phyloP scores from a whole-genome alignment of 2,329 filamentous ascomycete genomes.

The Fusarium sp. region DNA sequence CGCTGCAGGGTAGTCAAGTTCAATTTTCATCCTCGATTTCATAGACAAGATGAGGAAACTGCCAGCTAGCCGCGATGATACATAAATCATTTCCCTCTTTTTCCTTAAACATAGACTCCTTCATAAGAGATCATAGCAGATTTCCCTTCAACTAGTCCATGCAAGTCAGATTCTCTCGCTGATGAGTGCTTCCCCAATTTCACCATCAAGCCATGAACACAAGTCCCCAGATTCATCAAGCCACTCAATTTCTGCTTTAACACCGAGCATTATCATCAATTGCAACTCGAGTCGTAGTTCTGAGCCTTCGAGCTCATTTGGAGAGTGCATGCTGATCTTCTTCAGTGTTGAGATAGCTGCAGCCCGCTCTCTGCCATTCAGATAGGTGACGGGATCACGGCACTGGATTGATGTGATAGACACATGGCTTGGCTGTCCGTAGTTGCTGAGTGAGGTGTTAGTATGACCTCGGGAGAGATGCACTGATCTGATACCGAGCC shows the following conservation, averaged over 20 bases:
- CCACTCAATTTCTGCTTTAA: slow-evolving; percentile 82
- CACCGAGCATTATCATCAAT: slow-evolving; percentile 75
- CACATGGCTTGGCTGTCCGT: slow-evolving; percentile 1
- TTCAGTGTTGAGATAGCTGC: slow-evolving; percentile 65
- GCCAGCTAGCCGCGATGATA: neutral
- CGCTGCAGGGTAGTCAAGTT: slow-evolving; percentile 37
- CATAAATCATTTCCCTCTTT: too few relatives aligned
- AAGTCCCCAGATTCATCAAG: slow-evolving; percentile 66
- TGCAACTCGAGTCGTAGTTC: slow-evolving; percentile 69
- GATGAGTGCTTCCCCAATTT: slow-evolving; percentile 44
- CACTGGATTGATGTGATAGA: slow-evolving; percentile 43
- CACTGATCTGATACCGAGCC: slow-evolving; percentile 69
- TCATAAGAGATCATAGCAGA: neutral
- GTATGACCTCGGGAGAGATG: slow-evolving; percentile 49
- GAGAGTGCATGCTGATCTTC: slow-evolving; percentile 47
- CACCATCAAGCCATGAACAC: slow-evolving; percentile 59
- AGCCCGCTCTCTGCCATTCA: slow-evolving; percentile 67
- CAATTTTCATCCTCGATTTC: neutral
- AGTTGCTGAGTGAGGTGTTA: neutral
- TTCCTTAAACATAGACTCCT: too few relatives aligned
- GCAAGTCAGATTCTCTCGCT: neutral
- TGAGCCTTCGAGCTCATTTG: slow-evolving; percentile 45
- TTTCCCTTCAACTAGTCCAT: fast-evolving
- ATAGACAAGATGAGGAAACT: too few relatives aligned
- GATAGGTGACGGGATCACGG: slow-evolving; percentile 45